Evolutionary conservation across 805 yeast species (phyloP).

Genomic region (Hanseniaspora jakobsenii): DNA sequence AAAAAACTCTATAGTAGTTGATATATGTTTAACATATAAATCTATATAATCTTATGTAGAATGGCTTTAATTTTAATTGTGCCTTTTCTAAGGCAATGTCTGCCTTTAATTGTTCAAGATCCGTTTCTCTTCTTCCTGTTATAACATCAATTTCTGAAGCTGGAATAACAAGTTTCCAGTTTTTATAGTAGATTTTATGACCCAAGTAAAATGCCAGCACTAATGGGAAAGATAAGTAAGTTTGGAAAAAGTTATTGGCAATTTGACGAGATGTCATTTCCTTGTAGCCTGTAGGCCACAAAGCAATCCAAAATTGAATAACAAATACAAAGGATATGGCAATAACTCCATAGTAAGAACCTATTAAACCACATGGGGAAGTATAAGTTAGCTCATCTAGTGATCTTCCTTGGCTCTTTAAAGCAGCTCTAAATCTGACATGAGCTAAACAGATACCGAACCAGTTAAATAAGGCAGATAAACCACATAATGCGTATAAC

Average conservation of each 20-base stretch:
- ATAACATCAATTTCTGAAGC: slow-evolving; percentile 46
- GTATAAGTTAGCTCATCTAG: slow-evolving; percentile 54
- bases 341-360: slow-evolving; percentile 50
- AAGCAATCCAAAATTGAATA: slow-evolving; percentile 75
- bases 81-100: slow-evolving; percentile 43
- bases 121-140: slow-evolving; percentile 49
- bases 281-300: slow-evolving; percentile 48
- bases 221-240: slow-evolving; percentile 55
- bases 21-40: slow-evolving; percentile 47
- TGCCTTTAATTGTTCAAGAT: slow-evolving; percentile 40
- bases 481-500: slow-evolving; percentile 51
- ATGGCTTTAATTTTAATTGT: slow-evolving; percentile 34
- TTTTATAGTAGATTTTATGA: slow-evolving; percentile 44
- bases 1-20: too few species aligned
- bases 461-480: slow-evolving; percentile 55
- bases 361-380: slow-evolving; percentile 56
- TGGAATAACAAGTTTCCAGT: slow-evolving; percentile 33
- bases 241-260: slow-evolving; percentile 50
- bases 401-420: slow-evolving; percentile 53
- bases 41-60: slow-evolving; percentile 34
- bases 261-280: slow-evolving; percentile 34
- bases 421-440: slow-evolving; percentile 51
- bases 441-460: slow-evolving; percentile 47
- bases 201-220: slow-evolving; percentile 43
- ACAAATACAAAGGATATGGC: slow-evolving; percentile 50